These are phyloP conservation scores for Penicillium sp. DNA, from an alignment of 2,329 filamentous ascomycete genomes.

Conservation along the genomic window DNA sequence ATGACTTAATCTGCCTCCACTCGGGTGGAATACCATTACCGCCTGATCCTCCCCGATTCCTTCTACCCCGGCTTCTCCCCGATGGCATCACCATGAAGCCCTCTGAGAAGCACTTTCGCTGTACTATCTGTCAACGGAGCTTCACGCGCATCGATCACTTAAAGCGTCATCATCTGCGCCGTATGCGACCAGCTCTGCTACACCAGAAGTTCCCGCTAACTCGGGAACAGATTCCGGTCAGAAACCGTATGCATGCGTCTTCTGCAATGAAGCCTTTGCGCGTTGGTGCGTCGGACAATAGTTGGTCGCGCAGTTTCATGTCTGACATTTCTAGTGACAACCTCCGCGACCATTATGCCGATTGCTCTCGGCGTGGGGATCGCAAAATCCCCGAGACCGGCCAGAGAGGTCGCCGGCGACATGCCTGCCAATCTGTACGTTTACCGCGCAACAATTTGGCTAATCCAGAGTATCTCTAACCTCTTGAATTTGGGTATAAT, in stretches of 20 bases:
- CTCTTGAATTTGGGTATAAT: background rate
- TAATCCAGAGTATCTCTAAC: no score
- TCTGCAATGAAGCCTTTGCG: constrained; percentile 43
- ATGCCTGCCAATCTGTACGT: constrained; percentile 45
- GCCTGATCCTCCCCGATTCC: constrained; percentile 3
- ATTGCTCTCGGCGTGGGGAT: constrained; percentile 40
- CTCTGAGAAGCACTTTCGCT: constrained; percentile 40
- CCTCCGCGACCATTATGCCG: constrained; percentile 43
- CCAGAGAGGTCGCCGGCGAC: constrained; percentile 42
- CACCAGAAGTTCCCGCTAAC: constrained; percentile 10
- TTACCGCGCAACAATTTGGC: no score
- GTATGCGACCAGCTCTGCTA: constrained; percentile 27
- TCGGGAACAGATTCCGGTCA: constrained; percentile 40
- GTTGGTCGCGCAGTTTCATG: no score
- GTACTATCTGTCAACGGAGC: constrained; percentile 41
- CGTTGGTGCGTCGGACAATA: constrained; percentile 41
- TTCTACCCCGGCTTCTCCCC: constrained; percentile 24
- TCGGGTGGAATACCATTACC: background rate
- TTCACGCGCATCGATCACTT: constrained; percentile 47
- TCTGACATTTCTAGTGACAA: constrained; percentile 43
- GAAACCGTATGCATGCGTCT: constrained; percentile 45
- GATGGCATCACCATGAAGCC: constrained; percentile 33
- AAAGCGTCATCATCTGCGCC: constrained; percentile 44
- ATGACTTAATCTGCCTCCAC: constrained; percentile 1
- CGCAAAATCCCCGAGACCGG: constrained; percentile 43